Percentiles rank a stretch among this genome's conserved stretches.
These are phyloP conservation scores for Eustoma russellianum DNA, from an alignment of 257 asterid species.

Conservation along the genomic window DNA sequence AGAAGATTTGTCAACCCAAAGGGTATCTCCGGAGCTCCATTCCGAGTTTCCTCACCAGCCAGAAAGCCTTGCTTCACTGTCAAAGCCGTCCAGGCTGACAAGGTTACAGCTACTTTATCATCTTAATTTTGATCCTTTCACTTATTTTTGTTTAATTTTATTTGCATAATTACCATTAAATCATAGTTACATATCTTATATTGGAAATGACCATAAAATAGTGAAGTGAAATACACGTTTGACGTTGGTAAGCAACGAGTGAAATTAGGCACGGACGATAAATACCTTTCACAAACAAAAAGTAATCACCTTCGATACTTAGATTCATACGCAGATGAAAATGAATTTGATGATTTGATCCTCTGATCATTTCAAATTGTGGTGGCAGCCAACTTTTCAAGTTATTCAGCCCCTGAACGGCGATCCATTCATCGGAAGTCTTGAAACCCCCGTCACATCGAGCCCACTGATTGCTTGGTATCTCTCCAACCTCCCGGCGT, in stretches of 20 bases:
- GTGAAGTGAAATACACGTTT: no score
- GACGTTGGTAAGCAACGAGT: no score
- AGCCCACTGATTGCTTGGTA: conserved; percentile 95
- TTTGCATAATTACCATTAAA: no score
- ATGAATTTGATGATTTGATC: no score
- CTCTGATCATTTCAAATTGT: not conserved
- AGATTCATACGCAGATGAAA: no score
- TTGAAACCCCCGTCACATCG: conserved; percentile 91
- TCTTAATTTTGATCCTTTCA: no score
- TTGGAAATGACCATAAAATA: no score
- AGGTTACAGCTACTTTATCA: conserved; percentile 27
- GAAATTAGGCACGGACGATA: no score
- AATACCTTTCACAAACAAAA: no score
- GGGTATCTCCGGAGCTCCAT: conserved; percentile 77
- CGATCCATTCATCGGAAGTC: conserved; percentile 95
- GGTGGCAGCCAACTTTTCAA: conserved; percentile 88
- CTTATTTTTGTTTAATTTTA: no score
- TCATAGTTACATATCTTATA: no score
- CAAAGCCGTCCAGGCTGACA: conserved; percentile 70
- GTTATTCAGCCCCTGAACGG: conserved; percentile 89
- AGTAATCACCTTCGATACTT: no score
- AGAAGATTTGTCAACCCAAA: conserved; percentile 48
- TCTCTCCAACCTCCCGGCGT: conserved; percentile 82
- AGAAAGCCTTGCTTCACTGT: conserved; percentile 56
- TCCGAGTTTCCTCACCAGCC: conserved; percentile 45